Base-by-base conservation (phyloP, 2,329 filamentous ascomycete genomes). In the Trichoderma cornu-damae region DNA sequence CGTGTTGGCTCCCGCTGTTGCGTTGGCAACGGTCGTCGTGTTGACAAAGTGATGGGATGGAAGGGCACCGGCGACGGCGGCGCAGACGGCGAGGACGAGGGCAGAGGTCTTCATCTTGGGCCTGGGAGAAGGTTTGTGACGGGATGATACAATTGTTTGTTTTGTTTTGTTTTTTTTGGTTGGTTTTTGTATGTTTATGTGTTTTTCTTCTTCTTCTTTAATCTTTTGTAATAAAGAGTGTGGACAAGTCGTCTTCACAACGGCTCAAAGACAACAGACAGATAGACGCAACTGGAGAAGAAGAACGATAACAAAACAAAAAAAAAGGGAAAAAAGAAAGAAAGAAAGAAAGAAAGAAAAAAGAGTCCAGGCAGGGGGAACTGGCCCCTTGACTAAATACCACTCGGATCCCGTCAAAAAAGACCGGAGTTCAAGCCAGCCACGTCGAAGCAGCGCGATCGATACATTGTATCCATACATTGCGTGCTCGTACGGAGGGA, bases 41-140 rank as follows among this genome's bases (percentile, higher is more conserved):
- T 48, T 57, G 46, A 20, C 37, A 18, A 24, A 50, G 28, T 24
- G 47, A n/a, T 26, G 28, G 4, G 53, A 16, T 20, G 53, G 34
- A 35, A 40, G 5, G 44, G 56, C 56, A 11, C 37, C 24, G 8
- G 56, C 40, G 18, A 52, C 28, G 32, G 48, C 26, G n/a, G 48
- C 56, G 40, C 48, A 58, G 24, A 20, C 48, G 32, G 56, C 56
- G 24, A 58, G 22, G 18, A 58, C 38, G n/a, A 44, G 32, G 22
- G 32, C 56, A 12, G 44, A 57, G 16, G 49, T 32, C 56, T 58
- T 58, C 56, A 58, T 58, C 26, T 52, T 58, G 56, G 47, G 22
- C n/a, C 18, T 24, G 38, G 43, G n/a, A 42, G 16, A 30, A n/a
- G n/a, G n/a, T n/a, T n/a, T 32, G 20, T 40, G 40, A 54, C 49